phyloP scores from a whole-genome alignment of 1,284 basidiomycete species.

The Peniophora sp. region DNA sequence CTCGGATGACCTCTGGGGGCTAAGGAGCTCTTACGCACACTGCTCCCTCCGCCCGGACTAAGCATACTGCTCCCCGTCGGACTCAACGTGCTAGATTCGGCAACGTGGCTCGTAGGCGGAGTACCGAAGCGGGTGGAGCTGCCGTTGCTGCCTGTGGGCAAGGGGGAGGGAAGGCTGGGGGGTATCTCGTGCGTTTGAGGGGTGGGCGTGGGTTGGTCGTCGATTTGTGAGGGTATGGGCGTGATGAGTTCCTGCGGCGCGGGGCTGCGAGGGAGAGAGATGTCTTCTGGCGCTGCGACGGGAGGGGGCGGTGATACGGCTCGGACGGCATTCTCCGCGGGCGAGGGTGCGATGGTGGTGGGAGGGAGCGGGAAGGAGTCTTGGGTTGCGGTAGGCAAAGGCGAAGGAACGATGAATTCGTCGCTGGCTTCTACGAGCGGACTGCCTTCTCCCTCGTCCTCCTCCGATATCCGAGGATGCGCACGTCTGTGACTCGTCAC shows the following conservation, averaged over 20 bases:
- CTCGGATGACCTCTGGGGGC: conserved; percentile 36
- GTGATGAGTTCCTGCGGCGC: background rate
- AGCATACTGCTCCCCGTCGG: no score
- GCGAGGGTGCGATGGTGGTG: background rate
- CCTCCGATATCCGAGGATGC: conserved; percentile 58
- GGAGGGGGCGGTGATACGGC: background rate
- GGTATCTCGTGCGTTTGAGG: background rate
- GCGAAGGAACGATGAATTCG: conserved; percentile 24
- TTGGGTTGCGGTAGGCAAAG: conserved; percentile 35
- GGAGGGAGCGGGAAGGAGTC: conserved; percentile 26
- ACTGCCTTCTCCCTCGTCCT: conserved; percentile 46
- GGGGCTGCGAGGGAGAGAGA: background rate
- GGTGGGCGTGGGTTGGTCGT: background rate
- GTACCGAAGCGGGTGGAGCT: background rate
- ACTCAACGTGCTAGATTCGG: no score
- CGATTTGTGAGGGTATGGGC: background rate
- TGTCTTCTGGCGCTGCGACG: background rate
- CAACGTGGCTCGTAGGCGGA: background rate
- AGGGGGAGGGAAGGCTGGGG: background rate
- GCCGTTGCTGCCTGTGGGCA: background rate
- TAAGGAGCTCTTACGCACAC: background rate
- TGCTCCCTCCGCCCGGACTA: no score
- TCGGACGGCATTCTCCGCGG: no score
- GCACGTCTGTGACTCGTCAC: conserved; percentile 20
- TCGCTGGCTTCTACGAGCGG: conserved; percentile 22